These are phyloP conservation scores for Didymella exigua DNA, from an alignment of 2,329 filamentous ascomycete genomes.

Conservation along the genomic window DNA sequence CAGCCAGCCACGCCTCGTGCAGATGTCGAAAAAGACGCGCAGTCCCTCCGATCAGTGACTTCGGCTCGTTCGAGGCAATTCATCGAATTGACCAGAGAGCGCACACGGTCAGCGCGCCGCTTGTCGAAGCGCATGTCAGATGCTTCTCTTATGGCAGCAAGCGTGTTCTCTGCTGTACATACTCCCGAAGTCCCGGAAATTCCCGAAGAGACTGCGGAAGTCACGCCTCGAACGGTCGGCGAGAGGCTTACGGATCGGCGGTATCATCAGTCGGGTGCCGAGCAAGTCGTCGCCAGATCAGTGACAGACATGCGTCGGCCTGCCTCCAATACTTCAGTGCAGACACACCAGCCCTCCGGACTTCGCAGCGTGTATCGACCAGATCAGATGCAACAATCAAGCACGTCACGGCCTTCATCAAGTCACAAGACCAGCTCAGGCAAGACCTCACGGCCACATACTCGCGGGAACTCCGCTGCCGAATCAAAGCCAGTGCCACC, in stretches of 20 bases:
- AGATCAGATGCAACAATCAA: constrained; percentile 13
- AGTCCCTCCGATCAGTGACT: constrained; percentile 15
- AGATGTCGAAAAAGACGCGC: not conserved
- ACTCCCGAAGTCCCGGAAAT: constrained; percentile 30
- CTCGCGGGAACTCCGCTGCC: constrained; percentile 13
- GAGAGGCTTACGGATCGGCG: constrained; percentile 12
- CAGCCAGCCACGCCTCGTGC: constrained; percentile 40
- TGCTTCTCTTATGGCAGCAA: constrained; percentile 33
- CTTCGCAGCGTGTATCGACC: constrained; percentile 29
- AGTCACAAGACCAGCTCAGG: constrained; percentile 20
- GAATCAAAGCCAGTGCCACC: constrained; percentile 20
- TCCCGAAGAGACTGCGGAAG: constrained; percentile 21
- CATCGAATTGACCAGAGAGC: constrained; percentile 33
- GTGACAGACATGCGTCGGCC: not conserved
- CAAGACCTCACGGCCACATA: constrained; percentile 2
- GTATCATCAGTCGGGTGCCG: constrained; percentile 1
- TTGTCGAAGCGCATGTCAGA: constrained; percentile 42
- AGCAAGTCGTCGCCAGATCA: not conserved
- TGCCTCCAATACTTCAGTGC: constrained; percentile 15
- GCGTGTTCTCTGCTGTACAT: constrained; percentile 16
- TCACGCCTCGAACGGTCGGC: constrained; percentile 13
- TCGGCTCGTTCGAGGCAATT: constrained; percentile 42
- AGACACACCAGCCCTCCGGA: constrained; percentile 25
- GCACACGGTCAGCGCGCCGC: constrained; percentile 32
- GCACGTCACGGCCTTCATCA: constrained; percentile 21